These are phyloP conservation scores for Cyclanthera cordifolia DNA, from an alignment of 306 rosid genomes.

Conservation along the genomic window DNA sequence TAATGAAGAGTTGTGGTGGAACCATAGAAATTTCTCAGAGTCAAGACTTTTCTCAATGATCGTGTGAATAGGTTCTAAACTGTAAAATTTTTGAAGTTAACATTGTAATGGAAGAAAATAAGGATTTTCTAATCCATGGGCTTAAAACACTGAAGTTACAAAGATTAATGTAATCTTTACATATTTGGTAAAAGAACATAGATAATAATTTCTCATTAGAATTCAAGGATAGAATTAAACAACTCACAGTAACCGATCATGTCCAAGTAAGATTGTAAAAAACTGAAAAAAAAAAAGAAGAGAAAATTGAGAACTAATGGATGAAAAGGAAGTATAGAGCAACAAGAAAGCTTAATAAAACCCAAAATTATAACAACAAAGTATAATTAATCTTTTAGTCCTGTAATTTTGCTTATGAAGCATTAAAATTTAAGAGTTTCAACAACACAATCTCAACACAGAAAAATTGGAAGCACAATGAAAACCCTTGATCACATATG, in stretches of 20 bases:
- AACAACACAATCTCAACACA: not conserved
- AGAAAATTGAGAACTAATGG: not conserved
- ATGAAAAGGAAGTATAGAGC: not conserved
- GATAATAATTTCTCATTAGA: too few relatives aligned
- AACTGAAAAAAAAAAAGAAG: not conserved
- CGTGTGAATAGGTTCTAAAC: not conserved
- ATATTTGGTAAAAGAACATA: not conserved
- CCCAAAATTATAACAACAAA: slow-evolving; percentile 4
- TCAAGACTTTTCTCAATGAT: not conserved
- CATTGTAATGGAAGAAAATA: too few relatives aligned
- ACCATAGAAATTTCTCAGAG: not conserved
- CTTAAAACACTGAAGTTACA: not conserved
- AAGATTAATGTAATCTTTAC: too few relatives aligned
- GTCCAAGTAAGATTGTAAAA: not conserved
- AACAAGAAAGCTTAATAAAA: not conserved
- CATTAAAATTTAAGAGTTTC: not conserved
- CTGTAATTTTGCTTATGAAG: not conserved
- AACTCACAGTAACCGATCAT: not conserved
- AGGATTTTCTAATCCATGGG: not conserved
- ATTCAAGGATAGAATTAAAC: not conserved
- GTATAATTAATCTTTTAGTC: not conserved
- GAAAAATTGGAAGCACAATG: not conserved
- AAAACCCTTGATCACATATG: not conserved
- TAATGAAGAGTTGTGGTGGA: not conserved
- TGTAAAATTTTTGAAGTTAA: too few relatives aligned